Conservation (phyloP, 768 basidiomycete species). For the Holtermannia corniformis region DNA sequence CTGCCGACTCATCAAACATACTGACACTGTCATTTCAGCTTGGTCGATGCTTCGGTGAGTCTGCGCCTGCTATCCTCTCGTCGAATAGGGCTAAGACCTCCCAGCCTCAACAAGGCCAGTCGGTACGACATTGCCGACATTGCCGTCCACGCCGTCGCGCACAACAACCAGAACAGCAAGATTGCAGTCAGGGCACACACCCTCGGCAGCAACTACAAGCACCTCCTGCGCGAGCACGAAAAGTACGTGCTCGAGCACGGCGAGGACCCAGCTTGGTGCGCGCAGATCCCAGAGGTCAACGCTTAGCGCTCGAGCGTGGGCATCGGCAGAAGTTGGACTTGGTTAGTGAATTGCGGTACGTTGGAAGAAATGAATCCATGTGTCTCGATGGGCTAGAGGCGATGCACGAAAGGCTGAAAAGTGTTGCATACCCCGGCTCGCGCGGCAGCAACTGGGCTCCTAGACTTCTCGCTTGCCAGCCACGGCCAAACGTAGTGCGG, state of each 20-base stretch:
- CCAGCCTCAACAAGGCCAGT: constrained; percentile 27
- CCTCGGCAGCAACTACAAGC: constrained; percentile 52
- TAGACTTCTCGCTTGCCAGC: too few relatives aligned
- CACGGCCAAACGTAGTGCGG: too few relatives aligned
- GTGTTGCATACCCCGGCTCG: too few relatives aligned
- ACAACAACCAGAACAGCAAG: constrained; percentile 19
- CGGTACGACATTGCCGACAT: constrained; percentile 40
- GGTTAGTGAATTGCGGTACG: too few relatives aligned
- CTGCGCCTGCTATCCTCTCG: constrained; percentile 5
- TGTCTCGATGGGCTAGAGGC: too few relatives aligned
- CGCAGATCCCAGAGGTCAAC: constrained; percentile 23
- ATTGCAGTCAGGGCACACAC: constrained; percentile 52
- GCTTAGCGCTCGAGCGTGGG: not conserved
- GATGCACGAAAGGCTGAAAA: too few relatives aligned
- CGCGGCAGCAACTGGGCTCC: too few relatives aligned
- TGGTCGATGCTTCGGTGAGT: constrained; percentile 43
- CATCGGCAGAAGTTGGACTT: not conserved
- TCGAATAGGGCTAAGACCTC: not conserved
- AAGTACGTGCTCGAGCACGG: constrained; percentile 53
- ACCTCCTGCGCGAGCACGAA: constrained; percentile 54
- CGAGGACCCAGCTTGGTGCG: constrained; percentile 31
- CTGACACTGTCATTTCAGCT: not conserved
- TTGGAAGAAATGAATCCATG: too few relatives aligned
- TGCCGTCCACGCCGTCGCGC: constrained; percentile 37
- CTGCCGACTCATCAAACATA: not conserved